Conservation (phyloP, 352 stramenopile species). For the Aphanomyces euteiches region DNA sequence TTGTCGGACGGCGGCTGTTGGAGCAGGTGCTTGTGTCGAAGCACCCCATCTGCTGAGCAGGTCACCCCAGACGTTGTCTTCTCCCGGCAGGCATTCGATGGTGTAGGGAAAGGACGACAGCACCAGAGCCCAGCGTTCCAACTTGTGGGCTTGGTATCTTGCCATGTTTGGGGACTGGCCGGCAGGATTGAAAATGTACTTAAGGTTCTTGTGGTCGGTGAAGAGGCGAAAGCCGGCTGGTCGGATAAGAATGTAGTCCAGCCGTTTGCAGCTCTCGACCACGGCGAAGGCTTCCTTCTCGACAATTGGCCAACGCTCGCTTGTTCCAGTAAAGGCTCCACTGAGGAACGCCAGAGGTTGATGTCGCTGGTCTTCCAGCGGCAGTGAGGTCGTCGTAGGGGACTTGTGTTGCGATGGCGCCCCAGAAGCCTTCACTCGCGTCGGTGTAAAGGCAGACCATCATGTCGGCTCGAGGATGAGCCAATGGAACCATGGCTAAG, state of each 20-base stretch:
- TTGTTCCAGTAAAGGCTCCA: constrained; percentile 28
- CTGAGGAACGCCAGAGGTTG: constrained; percentile 32
- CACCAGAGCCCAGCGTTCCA: constrained; percentile 32
- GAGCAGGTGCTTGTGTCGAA: not conserved
- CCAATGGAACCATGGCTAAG: constrained; percentile 31
- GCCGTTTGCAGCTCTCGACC: constrained; percentile 33
- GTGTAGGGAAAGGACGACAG: constrained; percentile 34
- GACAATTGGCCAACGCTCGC: constrained; percentile 31
- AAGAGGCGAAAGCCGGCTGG: constrained; percentile 28
- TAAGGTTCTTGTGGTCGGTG: constrained; percentile 35
- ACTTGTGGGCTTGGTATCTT: constrained; percentile 38
- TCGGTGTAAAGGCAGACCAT: constrained; percentile 36
- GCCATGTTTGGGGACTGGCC: constrained; percentile 11
- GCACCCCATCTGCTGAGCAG: constrained; percentile 34
- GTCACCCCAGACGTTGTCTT: constrained; percentile 38
- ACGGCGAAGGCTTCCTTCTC: constrained; percentile 39
- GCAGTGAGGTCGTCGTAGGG: not conserved
- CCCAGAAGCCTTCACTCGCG: constrained; percentile 32
- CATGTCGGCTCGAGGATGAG: constrained; percentile 24
- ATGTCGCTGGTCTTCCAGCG: constrained; percentile 32
- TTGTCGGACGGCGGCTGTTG: not conserved
- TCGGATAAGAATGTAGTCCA: constrained; percentile 33
- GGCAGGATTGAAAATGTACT: constrained; percentile 35
- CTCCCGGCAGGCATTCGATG: constrained; percentile 33
- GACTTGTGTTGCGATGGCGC: constrained; percentile 31